These are phyloP conservation scores for Karstenula rhodostoma DNA, from an alignment of 2,329 filamentous ascomycete species.

Conservation along the genomic window DNA sequence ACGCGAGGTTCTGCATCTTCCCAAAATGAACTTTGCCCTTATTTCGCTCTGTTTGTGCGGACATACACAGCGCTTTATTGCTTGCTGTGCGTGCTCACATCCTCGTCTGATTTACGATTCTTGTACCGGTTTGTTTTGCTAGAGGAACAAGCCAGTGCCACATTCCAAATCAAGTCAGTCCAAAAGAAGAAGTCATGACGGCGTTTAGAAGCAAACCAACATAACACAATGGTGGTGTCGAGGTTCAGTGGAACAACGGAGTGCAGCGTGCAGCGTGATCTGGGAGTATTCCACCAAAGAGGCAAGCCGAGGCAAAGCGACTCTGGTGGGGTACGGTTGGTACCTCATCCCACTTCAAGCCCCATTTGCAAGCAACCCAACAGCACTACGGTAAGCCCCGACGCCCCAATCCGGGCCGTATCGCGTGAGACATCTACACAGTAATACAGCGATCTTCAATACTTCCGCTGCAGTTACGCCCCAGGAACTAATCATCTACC, in stretches of 20 bases:
- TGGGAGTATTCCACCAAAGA: not conserved
- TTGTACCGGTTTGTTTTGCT: not conserved
- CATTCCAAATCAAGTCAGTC: not conserved
- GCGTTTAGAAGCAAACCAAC: too few relatives aligned
- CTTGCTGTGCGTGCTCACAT: not conserved
- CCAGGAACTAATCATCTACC: not conserved
- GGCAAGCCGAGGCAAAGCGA: slow-evolving; percentile 9
- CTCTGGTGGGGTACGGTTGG: not conserved
- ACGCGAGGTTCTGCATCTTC: not conserved
- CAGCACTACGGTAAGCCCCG: slow-evolving; percentile 10
- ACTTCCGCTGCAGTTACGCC: not conserved
- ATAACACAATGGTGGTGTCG: too few relatives aligned
- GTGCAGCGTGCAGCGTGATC: too few relatives aligned
- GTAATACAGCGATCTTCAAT: not conserved
- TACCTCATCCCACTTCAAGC: slow-evolving; percentile 5
- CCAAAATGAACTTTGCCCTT: not conserved
- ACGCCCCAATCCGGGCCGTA: slow-evolving; percentile 1
- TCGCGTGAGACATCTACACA: slow-evolving; percentile 3
- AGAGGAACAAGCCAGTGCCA: not conserved
- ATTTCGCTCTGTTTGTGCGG: not conserved
- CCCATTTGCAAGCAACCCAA: slow-evolving; percentile 1
- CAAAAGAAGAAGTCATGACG: too few relatives aligned
- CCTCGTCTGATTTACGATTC: not conserved
- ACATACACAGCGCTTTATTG: not conserved
- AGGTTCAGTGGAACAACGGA: too few relatives aligned